Base-by-base conservation (phyloP, 805 yeast species). In the Myxozyma lipomycoides region DNA sequence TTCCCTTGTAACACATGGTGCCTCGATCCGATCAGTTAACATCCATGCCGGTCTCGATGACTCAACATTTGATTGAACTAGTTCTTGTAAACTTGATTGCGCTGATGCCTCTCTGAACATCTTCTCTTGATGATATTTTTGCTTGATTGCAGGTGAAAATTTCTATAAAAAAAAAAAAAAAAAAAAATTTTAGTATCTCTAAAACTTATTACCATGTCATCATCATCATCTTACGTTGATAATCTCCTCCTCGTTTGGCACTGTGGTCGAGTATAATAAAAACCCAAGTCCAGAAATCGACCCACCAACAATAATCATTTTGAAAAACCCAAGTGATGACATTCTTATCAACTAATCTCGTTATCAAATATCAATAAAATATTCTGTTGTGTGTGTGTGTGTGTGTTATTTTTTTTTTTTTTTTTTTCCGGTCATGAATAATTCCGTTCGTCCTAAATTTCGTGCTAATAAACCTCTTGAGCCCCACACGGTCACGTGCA, bases 181-280 rank as follows among this genome's bases (percentile, higher is more conserved):
- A 10, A 17, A 19, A 18, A 34, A 41, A 36, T 24, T 15, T n/a
- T 41, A 1, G n/a, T 24, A 12, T 23, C 15, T 12, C 3, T 40
- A 3, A 4, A 30, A n/a, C 17, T 9, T 4, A 28, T 12, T 7
- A 15, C n/a, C 18, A 40, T n/a, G n/a, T n/a, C n/a, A n/a, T n/a
- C n/a, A n/a, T n/a, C n/a, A n/a, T n/a, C n/a, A n/a, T 30, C 30
- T 15, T 37, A 53, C 70, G 1, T 82, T 79, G 38, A 89, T 76
- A 25, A 91, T 67, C 63, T 90, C 78, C 60, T 87, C 95, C 58
- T 86, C 95, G 1, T 91, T 78, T 3, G 98, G 98, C 0, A 88
- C 83, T 0, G 90, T 80, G 66, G 79, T 86, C 56, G 81, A 84
- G 70, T 70, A 84, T 17, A 85, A 70, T 3, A 84, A 59, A 0